A percentile compares a stretch with the other conserved stretches of the same genome.
Conservation (phyloP, 2,329 filamentous ascomycete species). For the Gaeumannomyces sp. region DNA sequence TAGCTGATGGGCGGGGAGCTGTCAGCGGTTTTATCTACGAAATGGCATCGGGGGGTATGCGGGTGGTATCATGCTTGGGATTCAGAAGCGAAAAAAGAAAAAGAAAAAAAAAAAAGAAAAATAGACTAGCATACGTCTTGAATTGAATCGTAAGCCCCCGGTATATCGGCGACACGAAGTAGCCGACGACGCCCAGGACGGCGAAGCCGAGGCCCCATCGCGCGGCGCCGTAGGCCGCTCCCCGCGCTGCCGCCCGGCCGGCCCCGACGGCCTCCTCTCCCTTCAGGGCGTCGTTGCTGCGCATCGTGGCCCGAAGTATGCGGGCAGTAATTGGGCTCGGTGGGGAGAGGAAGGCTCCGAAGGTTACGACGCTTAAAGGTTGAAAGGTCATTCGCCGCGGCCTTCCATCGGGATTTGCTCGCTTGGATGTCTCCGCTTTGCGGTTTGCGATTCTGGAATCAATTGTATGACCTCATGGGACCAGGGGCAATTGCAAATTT, state of each 20-base stretch:
- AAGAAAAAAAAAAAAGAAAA: constrained; percentile 5
- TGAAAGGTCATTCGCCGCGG: neutral
- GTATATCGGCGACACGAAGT: constrained; percentile 63
- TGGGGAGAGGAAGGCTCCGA: too few species aligned
- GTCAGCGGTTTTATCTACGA: neutral
- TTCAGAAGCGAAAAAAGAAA: constrained; percentile 5
- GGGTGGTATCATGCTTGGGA: neutral
- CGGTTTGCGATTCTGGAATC: neutral
- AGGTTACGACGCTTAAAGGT: neutral
- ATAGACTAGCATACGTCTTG: constrained; percentile 57
- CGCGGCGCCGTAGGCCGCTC: constrained; percentile 58
- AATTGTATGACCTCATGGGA: neutral
- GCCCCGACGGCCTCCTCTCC: constrained; percentile 63
- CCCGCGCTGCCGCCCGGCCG: constrained; percentile 64
- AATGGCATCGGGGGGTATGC: neutral
- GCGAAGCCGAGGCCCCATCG: constrained; percentile 68
- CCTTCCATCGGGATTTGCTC: constrained; percentile 11
- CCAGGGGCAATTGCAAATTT: neutral
- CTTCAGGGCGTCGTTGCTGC: constrained; percentile 48
- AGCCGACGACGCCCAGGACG: constrained; percentile 55
- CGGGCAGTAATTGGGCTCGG: neutral
- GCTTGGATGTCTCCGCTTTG: neutral
- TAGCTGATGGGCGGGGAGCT: constrained; percentile 52
- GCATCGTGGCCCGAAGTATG: constrained; percentile 31
- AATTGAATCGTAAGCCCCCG: constrained; percentile 67